A percentile compares a stretch with the other conserved stretches of the same genome.
phyloP scores from a whole-genome alignment of 1,284 basidiomycete species.

The Ustilago esculenta region DNA sequence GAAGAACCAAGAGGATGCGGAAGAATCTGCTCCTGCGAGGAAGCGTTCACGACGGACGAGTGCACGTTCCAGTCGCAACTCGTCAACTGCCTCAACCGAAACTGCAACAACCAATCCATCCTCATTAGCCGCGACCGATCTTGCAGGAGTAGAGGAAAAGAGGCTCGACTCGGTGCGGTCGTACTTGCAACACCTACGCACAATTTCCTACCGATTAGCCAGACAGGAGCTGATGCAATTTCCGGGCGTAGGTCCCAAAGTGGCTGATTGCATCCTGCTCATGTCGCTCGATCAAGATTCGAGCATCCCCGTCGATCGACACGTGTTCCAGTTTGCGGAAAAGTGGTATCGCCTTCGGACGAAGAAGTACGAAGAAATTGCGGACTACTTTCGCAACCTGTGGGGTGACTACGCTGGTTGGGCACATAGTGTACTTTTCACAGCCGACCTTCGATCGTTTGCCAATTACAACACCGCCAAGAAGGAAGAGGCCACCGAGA shows the following conservation, averaged over 20 bases:
- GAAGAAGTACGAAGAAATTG: conserved; percentile 63
- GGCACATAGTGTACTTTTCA: conserved; percentile 65
- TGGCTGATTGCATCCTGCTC: conserved; percentile 78
- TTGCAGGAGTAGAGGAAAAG: background rate
- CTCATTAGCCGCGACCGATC: background rate
- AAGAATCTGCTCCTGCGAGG: background rate
- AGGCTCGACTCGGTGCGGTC: conserved; percentile 68
- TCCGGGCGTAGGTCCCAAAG: conserved; percentile 89
- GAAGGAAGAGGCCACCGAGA: conserved; percentile 36
- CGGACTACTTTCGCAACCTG: conserved; percentile 54
- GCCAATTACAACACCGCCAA: conserved; percentile 37
- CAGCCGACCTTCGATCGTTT: conserved; percentile 60
- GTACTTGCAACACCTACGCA: conserved; percentile 75
- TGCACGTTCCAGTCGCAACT: conserved; percentile 4
- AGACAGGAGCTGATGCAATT: conserved; percentile 80
- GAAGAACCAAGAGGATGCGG: background rate
- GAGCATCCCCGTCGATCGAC: conserved; percentile 64
- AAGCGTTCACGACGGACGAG: conserved; percentile 18
- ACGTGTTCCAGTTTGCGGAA: conserved; percentile 65
- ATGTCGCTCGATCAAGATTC: conserved; percentile 87
- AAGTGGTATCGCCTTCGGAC: conserved; percentile 61
- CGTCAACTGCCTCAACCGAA: background rate
- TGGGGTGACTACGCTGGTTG: conserved; percentile 66
- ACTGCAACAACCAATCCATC: background rate
- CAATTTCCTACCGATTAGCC: conserved; percentile 72